Evolutionary conservation across 2,329 filamentous ascomycete genomes (phyloP).

Genomic region (Aspergillus felis): DNA sequence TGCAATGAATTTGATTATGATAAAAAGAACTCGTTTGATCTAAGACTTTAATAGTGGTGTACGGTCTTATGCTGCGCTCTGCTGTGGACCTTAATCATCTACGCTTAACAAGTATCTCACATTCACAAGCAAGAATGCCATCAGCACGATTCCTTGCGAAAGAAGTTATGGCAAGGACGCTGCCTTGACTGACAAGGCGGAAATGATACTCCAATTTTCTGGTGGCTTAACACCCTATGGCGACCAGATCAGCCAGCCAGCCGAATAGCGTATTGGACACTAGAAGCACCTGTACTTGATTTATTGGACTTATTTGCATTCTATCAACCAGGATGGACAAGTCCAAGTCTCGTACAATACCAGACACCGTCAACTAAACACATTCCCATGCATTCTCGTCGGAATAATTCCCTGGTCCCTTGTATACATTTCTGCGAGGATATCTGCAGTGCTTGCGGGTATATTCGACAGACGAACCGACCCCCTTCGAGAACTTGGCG

Average conservation of each 20-base stretch:
- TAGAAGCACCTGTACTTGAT: too few species aligned
- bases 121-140: neutral
- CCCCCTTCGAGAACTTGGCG: constrained; percentile 43
- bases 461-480: constrained; percentile 40
- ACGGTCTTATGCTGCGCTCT: neutral
- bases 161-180: too few species aligned
- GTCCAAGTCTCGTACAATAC: too few species aligned
- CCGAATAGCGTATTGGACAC: too few species aligned
- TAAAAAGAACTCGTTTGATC: too few species aligned
- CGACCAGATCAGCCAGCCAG: too few species aligned
- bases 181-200: too few species aligned
- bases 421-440: constrained; percentile 29
- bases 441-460: constrained; percentile 46
- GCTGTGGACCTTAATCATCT: neutral
- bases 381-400: constrained; percentile 34
- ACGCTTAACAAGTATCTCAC: neutral
- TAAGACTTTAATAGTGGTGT: neutral
- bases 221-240: too few species aligned
- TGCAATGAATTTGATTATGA: neutral
- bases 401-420: constrained; percentile 29
- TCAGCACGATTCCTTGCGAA: neutral
- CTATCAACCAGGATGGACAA: too few species aligned
- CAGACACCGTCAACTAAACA: constrained; percentile 12
- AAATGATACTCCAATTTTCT: too few species aligned
- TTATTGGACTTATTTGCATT: too few species aligned